phyloP scores from a whole-genome alignment of 2,329 filamentous ascomycete species.

The Pseudogymnoascus sp. region DNA sequence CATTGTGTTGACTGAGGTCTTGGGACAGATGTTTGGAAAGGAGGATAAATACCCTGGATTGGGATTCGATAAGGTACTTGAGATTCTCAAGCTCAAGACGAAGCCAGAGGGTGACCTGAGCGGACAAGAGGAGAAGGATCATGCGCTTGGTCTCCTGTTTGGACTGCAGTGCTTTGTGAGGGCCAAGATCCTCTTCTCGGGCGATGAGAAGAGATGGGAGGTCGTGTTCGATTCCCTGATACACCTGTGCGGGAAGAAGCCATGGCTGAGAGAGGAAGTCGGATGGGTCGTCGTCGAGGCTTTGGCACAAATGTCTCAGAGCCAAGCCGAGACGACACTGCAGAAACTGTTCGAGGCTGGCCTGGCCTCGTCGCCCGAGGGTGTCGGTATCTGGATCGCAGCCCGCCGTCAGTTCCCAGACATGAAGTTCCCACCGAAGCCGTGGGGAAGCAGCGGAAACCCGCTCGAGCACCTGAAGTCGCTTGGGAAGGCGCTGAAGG shows the following conservation, averaged over 20 bases:
- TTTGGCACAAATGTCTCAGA: constrained; percentile 52
- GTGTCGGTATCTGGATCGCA: constrained; percentile 79
- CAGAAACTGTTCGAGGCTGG: constrained; percentile 55
- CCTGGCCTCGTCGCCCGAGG: constrained; percentile 75
- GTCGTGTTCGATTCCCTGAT: constrained; percentile 66
- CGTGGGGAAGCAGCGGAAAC: constrained; percentile 63
- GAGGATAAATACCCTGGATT: constrained; percentile 44
- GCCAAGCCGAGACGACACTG: constrained; percentile 54
- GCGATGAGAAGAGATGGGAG: constrained; percentile 52
- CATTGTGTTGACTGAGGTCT: constrained; percentile 74
- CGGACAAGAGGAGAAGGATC: constrained; percentile 75
- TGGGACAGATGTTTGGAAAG: constrained; percentile 61
- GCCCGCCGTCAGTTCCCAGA: constrained; percentile 57
- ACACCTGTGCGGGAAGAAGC: constrained; percentile 69
- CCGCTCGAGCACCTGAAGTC: constrained; percentile 65
- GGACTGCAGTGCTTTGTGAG: constrained; percentile 80
- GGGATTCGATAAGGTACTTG: constrained; percentile 49
- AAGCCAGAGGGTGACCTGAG: constrained; percentile 46
- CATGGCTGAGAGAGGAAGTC: constrained; percentile 84
- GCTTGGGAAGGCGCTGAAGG: constrained; percentile 72
- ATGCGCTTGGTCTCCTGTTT: constrained; percentile 78
- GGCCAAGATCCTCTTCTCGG: constrained; percentile 62
- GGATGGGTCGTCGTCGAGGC: constrained; percentile 74
- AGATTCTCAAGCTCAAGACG: constrained; percentile 49
- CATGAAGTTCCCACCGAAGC: constrained; percentile 57